Base-by-base conservation (phyloP, 495 filamentous ascomycete species). In the Talaromyces adpressus region DNA sequence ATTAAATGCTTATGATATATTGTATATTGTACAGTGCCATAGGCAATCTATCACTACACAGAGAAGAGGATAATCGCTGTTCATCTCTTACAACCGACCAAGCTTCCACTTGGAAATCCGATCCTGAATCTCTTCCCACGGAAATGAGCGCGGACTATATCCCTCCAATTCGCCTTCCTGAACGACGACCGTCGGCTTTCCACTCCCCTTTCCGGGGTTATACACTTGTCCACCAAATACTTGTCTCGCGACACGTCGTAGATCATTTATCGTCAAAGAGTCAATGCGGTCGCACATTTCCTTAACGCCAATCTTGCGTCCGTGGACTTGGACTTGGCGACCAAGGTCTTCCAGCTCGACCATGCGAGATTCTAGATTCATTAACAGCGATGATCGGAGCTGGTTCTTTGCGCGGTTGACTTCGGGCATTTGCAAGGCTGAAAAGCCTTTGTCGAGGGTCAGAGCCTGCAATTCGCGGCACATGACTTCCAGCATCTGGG, bases 331-430 rank as follows among this genome's bases (percentile, higher is more conserved):
- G 8, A 99, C 91, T 75, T 98, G 94, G 63, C 94, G 81, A 41
- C 95, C 94, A 6, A 99, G 82, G 75, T 99, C 94, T 79, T 99
- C 94, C n/a, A 99, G 79, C 75, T 97, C 95, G 12, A 98, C 91
- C 94, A 98, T 97, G 49, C 95, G 85, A 63, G 86, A 90, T 79
- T 99, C 94, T 0, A 99, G 84, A 77, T 99, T 99, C 95, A 99
- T 98, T 45, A 99, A 83, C 25, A 99, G 79, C 47, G 87, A 90
- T 12, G 88, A 92, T 39, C 91, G 83, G 36, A 99, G 86, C 79
- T 98, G 95, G 71, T 99, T 99, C 84, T 99, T 99, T 11, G 94
- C 94, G n/a, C 94, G 86, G 71, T 88, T 87, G 25, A 99, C 94
- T 76, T 98, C 94, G 51, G 79, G 83, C 2, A 82, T 71, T 66